Evolutionary conservation across 306 rosid genomes (phyloP), one percentile per base, ranked within the genome.

Genomic region (Quercus rubra): DNA sequence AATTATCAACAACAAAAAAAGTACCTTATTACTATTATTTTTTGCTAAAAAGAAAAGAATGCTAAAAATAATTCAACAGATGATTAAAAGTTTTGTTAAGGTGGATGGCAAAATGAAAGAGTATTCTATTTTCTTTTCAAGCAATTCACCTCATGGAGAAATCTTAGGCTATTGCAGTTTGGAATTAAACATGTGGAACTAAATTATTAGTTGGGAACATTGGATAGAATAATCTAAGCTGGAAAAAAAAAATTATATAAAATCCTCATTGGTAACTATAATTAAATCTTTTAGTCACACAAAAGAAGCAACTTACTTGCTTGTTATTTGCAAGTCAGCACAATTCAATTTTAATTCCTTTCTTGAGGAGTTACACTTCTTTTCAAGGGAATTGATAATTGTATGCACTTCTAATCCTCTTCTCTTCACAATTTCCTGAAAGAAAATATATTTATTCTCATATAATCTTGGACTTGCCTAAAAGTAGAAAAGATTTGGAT

Each of bases 361-460:
- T 77, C 71, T 73, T 8, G 80, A 54, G 56, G 82, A 77, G 64
- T 84, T 82, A 78, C 86, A 89, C 78, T 87, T 73, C 73, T 54
- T 80, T 69, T 82, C 38, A 54, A 96, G 91, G 69, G 87, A 85
- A 19, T 90, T 63, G 52, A 91, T 81, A 79, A 93, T 79, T 74
- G 97, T 84, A 17, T 33, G 81, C 89, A 93, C 85, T 55, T 84
- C 83, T 61, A 96, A 59, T 41, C 85, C 86, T 87, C 94, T 89
- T 81, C 88, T 88, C 41, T 20, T 54, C 52, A 87, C 46, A 83
- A 67, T 79, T 82, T 90, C 97, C 92, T 85, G 79, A 74, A 83
- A 58, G 20, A 72, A 19, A 3, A 70, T 41, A 78, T 74, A 46
- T 62, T 79, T 71, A 70, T 62, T 28, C 56, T 73, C 20, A 74